Evolutionary conservation across 129 eudicot species (phyloP), one percentile per base, ranked within the genome.

Genomic region (Escallonia herrerae): DNA sequence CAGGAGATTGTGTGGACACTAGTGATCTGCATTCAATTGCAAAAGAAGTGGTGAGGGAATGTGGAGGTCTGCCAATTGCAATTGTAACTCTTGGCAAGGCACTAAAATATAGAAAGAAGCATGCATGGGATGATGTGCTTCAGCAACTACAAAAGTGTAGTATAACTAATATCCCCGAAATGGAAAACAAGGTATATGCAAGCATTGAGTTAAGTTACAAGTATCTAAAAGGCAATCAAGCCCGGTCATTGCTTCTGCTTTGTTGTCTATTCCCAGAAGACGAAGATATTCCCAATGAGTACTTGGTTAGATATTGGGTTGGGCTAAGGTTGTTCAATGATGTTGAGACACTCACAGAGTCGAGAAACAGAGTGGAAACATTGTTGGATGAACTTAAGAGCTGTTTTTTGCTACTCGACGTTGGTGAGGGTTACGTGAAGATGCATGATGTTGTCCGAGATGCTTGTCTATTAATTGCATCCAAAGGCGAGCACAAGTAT

Each of bases 41-140:
- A 47, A 49, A 47, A 33, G 62, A 67, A 1, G 66, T 72, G 14
- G 72, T 47, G 2, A 15, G 55, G 10, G 78, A 77, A 60, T 77
- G 81, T 47, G 60, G 50, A 51, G 78, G 81, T 3, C 60, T 76
- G 59, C 81, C 76, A 4, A 56, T 76, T 56, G 76, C 81, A 10
- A 41, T 77, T 1, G 39, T 40, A 7, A 13, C 59, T 2, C 62
- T 77, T 42, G 81, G 45, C 14, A 46, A 40, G 3, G 64, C 68
- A 5, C 52, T 77, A 40, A 71, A 43, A 11, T 7, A 6, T 6
- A 77, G 58, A 15, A 15, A 9, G 8, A 10, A 38, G 40, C 8
- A 2, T 51, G 40, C 44, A 0, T 75, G 33, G 33, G 33, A 22
- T 22, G 33, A 22, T 22, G 33, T 22, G 5, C 47, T 60, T 15